Percentiles rank a stretch among this genome's conserved stretches.
These are phyloP conservation scores for Vanrija sp. DNA, from an alignment of 1,284 basidiomycete species.

Conservation along the genomic window DNA sequence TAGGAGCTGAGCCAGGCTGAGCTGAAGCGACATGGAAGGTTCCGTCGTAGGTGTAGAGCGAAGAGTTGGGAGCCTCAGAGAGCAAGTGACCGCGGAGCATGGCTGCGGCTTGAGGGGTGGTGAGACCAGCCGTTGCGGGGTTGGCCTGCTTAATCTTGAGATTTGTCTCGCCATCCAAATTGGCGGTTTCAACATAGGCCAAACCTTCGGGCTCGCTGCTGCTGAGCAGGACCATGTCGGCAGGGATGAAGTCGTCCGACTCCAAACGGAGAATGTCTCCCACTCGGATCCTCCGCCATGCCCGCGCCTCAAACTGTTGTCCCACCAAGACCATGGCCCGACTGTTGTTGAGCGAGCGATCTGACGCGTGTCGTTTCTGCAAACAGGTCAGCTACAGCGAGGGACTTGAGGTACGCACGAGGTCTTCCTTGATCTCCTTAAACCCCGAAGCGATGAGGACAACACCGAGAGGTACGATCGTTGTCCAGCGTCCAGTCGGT, in stretches of 20 bases:
- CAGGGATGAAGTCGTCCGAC: constrained; percentile 91
- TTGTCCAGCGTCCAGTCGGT: constrained; percentile 92
- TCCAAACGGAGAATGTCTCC: constrained; percentile 91
- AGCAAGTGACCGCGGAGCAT: constrained; percentile 75
- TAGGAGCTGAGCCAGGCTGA: constrained; percentile 47
- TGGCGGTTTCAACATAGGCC: constrained; percentile 96
- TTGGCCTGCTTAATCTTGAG: constrained; percentile 98
- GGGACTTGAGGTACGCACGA: constrained; percentile 51
- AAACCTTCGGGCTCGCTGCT: constrained; percentile 95
- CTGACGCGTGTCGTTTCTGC: constrained; percentile 88
- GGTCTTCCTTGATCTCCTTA: constrained; percentile 93
- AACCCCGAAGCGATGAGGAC: constrained; percentile 94
- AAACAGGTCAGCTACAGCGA: neutral
- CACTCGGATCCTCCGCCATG: constrained; percentile 86
- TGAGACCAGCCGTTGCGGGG: constrained; percentile 71
- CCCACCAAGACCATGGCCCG: constrained; percentile 67
- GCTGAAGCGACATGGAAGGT: constrained; percentile 60
- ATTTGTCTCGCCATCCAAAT: constrained; percentile 97
- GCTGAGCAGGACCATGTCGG: constrained; percentile 82
- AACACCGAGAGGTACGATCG: constrained; percentile 83
- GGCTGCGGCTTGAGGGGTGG: constrained; percentile 69
- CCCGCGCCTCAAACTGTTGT: constrained; percentile 66
- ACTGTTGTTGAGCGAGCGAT: constrained; percentile 85
- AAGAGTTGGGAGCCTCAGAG: constrained; percentile 96
- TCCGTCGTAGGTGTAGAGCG: constrained; percentile 90